A percentile compares a stretch with the other conserved stretches of the same genome.
phyloP scores from a whole-genome alignment of 2,329 filamentous ascomycete genomes.

The Alternaria panax region DNA sequence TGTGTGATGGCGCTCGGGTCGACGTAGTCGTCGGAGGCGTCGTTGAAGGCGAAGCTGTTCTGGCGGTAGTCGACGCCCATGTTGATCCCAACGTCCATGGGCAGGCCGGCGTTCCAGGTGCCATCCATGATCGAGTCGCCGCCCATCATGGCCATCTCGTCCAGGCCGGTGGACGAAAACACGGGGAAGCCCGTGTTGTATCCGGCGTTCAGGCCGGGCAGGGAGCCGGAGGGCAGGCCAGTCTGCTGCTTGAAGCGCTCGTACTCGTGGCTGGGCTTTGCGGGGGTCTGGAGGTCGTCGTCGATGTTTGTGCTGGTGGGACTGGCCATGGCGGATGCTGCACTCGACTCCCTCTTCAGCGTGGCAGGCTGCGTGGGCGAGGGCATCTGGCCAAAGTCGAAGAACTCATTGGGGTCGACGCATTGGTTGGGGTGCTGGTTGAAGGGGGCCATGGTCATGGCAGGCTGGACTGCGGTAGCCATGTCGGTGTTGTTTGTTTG shows the following conservation, averaged over 20 bases:
- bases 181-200: conserved; percentile 50
- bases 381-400: conserved; percentile 66
- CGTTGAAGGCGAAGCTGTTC: conserved; percentile 69
- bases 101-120: conserved; percentile 62
- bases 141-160: conserved; percentile 69
- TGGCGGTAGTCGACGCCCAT: conserved; percentile 67
- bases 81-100: conserved; percentile 67
- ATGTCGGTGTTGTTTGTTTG: conserved; percentile 31
- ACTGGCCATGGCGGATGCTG: conserved; percentile 61
- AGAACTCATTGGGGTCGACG: conserved; percentile 52
- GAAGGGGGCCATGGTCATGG: conserved; percentile 48
- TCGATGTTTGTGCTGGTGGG: conserved; percentile 63
- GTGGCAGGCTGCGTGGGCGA: conserved; percentile 65
- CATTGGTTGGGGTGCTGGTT: conserved; percentile 46
- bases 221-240: conserved; percentile 83
- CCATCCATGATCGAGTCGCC: conserved; percentile 60
- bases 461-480: conserved; percentile 47
- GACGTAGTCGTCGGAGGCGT: conserved; percentile 63
- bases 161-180: conserved; percentile 68
- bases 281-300: conserved; percentile 66
- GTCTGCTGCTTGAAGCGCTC: conserved; percentile 96
- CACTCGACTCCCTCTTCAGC: conserved; percentile 60
- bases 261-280: conserved; percentile 91
- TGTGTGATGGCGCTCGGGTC: conserved; percentile 77
- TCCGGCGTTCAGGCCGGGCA: conserved; percentile 76